Base-by-base conservation (phyloP, 2,329 filamentous ascomycete genomes). In the Knufia petricola region DNA sequence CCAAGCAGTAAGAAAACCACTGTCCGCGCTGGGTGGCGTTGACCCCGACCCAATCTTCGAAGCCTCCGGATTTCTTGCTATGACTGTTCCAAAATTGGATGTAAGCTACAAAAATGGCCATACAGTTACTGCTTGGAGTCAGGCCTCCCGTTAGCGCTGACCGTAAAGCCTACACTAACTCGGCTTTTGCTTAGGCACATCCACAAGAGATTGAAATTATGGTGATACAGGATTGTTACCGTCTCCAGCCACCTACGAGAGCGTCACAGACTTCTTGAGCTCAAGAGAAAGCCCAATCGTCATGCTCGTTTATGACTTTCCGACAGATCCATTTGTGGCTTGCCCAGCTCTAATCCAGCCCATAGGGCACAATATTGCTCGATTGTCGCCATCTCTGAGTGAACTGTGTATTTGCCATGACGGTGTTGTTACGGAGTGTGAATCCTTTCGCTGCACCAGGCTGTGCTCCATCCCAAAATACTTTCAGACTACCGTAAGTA, bases 401-500 rank as follows among this genome's bases (percentile, higher is more conserved):
- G 7, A 23, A 9, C 19, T 24, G n/a, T 21, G 37, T 40, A 21
- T 40, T 40, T 21, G 17, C 8, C 37, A 40, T 24, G 17, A 40
- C 41, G 9, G 24, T n/a, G 24, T 26, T 15, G 17, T 31, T 9
- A 23, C 28, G 15, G 17, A 4, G 24, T 26, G 3, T 20, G 41
- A 12, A 31, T 7, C 15, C 37, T 4, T 40, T 19, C 15, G n/a
- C n/a, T n/a, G n/a, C n/a, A 13, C 15, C 28, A 21, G 43, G 43
- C 43, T 37, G 43, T 46, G 43, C 43, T 36, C 43, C 43, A 38
- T 46, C 31, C 43, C 26, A 46, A 46, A 46, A 46, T 46, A n/a
- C n/a, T n/a, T n/a, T n/a, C n/a, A n/a, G n/a, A 46, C 36, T 36
- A 30, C 32, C 30, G 17, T n/a, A 19, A 12, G n/a, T n/a, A 44